A percentile compares a stretch with the other conserved stretches of the same genome.
These are phyloP conservation scores for Pseudogymnoascus sp. DNA, from an alignment of 2,329 filamentous ascomycete genomes.

Conservation along the genomic window DNA sequence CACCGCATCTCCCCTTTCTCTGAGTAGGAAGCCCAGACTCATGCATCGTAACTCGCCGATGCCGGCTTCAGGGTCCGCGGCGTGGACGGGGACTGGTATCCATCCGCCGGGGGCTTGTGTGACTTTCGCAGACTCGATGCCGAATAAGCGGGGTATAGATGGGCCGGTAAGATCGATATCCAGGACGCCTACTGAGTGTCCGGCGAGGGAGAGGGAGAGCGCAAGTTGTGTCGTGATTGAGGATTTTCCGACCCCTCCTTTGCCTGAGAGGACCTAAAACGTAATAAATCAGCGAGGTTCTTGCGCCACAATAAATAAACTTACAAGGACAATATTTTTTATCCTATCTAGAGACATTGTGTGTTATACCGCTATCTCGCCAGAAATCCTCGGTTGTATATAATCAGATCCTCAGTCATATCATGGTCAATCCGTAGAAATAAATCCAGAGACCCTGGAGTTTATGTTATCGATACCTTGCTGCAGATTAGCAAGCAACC, in stretches of 20 bases:
- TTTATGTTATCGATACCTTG: constrained; percentile 8
- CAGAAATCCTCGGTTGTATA: neutral
- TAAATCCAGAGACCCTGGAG: constrained; percentile 6
- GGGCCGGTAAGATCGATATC: constrained; percentile 95
- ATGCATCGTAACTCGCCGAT: constrained; percentile 70
- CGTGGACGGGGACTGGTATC: constrained; percentile 80
- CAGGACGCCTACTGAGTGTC: constrained; percentile 85
- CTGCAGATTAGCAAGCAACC: constrained; percentile 6
- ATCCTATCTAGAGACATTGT: constrained; percentile 61
- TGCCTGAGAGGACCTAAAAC: constrained; percentile 71
- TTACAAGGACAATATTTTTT: constrained; percentile 69
- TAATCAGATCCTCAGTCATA: neutral
- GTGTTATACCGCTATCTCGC: neutral
- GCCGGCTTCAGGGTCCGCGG: constrained; percentile 41
- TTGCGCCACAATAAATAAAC: constrained; percentile 19
- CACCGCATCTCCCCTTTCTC: constrained; percentile 76
- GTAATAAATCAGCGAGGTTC: neutral
- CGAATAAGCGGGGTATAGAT: constrained; percentile 91
- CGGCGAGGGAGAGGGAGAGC: constrained; percentile 74
- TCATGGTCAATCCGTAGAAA: neutral
- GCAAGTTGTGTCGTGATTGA: constrained; percentile 96
- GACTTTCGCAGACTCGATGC: constrained; percentile 81
- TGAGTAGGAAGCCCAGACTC: constrained; percentile 86
- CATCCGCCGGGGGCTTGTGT: constrained; percentile 86
- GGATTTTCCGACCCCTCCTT: constrained; percentile 96